These are phyloP conservation scores for Elsinoe ampelina DNA, from an alignment of 2,329 filamentous ascomycete species.

Conservation along the genomic window DNA sequence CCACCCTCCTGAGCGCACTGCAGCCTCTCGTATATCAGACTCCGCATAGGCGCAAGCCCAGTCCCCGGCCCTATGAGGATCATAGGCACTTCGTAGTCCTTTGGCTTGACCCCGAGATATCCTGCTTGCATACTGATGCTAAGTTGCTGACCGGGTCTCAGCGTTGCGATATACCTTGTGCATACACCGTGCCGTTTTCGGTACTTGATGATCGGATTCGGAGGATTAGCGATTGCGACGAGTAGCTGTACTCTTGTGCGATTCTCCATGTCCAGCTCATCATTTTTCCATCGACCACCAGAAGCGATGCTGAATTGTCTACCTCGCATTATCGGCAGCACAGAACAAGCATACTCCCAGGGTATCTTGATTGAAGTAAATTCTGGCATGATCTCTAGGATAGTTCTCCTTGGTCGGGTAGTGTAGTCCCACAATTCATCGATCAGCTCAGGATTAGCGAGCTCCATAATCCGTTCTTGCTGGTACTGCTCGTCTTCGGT, in stretches of 20 bases:
- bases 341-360: constrained; percentile 57
- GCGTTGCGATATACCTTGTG: constrained; percentile 68
- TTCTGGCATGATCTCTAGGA: constrained; percentile 84
- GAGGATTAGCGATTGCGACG: constrained; percentile 29
- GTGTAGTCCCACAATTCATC: constrained; percentile 97
- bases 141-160: constrained; percentile 51
- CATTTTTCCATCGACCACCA: constrained; percentile 42
- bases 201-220: constrained; percentile 71
- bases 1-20: constrained; percentile 26
- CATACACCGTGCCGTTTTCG: constrained; percentile 82
- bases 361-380: constrained; percentile 79
- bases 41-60: constrained; percentile 74
- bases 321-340: constrained; percentile 76
- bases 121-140: constrained; percentile 49
- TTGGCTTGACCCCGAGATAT: constrained; percentile 40
- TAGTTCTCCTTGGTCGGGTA: constrained; percentile 77
- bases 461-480: constrained; percentile 72
- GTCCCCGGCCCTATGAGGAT: constrained; percentile 79
- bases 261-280: constrained; percentile 15
- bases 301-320: constrained; percentile 90
- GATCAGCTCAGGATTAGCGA: constrained; percentile 66
- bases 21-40: constrained; percentile 65
- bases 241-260: constrained; percentile 27
- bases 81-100: constrained; percentile 48
- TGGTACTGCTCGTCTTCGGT: constrained; percentile 47